These are phyloP conservation scores for Euphrasia arctica DNA, from an alignment of 305 asterid species.

Conservation along the genomic window DNA sequence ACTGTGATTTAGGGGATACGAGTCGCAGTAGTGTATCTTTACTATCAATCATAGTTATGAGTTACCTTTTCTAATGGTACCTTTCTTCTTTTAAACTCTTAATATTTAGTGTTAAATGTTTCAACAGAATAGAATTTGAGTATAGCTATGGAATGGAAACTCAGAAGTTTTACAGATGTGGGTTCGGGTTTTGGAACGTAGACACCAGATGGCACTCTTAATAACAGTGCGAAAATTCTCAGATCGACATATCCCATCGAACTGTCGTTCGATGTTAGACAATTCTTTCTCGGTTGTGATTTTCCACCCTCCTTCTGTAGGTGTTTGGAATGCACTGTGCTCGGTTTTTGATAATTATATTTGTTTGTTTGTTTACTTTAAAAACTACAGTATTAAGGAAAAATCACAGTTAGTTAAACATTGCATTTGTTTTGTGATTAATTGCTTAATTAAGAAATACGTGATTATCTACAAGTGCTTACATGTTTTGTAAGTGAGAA, in stretches of 20 bases:
- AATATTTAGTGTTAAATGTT: constrained; percentile 3
- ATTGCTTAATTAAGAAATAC: too few species aligned
- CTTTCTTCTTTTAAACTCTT: not conserved
- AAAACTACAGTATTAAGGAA: constrained; percentile 15
- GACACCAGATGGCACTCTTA: constrained; percentile 23
- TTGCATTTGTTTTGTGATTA: too few species aligned
- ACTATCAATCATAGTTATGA: not conserved
- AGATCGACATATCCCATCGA: constrained; percentile 22
- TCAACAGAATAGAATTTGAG: constrained; percentile 29
- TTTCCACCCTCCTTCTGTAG: too few species aligned
- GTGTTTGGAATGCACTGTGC: constrained; percentile 17
- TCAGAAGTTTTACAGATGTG: constrained; percentile 20
- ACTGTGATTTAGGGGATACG: not conserved
- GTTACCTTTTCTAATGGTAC: not conserved
- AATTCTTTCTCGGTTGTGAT: not conserved
- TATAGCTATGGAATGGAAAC: constrained; percentile 24
- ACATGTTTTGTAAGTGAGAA: too few species aligned
- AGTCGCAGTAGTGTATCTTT: not conserved
- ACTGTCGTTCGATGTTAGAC: constrained; percentile 20
- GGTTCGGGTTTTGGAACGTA: constrained; percentile 10
- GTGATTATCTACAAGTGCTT: too few species aligned
- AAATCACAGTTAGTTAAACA: constrained; percentile 2
- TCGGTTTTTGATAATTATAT: constrained; percentile 24
- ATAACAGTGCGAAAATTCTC: constrained; percentile 29
- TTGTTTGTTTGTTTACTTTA: constrained; percentile 29